A percentile compares a stretch with the other conserved stretches of the same genome.
Conservation (phyloP, 306 rosid genomes). For the Vicia sativa region DNA sequence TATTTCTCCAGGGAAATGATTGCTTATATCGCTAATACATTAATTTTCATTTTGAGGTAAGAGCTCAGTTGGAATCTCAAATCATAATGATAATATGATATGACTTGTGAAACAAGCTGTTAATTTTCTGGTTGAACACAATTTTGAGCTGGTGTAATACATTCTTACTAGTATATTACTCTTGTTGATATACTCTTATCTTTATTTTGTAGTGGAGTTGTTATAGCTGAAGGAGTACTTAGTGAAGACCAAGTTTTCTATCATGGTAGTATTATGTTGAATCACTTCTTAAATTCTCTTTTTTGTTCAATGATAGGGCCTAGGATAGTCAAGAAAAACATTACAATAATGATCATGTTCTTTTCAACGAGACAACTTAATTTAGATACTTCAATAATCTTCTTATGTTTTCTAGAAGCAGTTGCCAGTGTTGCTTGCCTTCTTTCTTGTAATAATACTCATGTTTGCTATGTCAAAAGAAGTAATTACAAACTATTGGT, state of each 20-base stretch:
- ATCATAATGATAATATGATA: slow-evolving; percentile 30
- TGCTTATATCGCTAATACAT: slow-evolving; percentile 88
- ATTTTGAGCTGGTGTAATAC: slow-evolving; percentile 5
- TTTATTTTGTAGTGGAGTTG: slow-evolving; percentile 75
- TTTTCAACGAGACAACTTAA: slow-evolving; percentile 19
- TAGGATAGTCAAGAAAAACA: background rate
- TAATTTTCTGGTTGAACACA: slow-evolving; percentile 30
- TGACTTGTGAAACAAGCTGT: slow-evolving; percentile 19
- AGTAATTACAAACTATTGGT: slow-evolving; percentile 30
- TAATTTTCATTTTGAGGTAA: slow-evolving; percentile 93
- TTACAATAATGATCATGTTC: slow-evolving; percentile 8
- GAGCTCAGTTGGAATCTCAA: slow-evolving; percentile 26
- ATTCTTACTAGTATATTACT: slow-evolving; percentile 29
- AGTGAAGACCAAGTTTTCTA: slow-evolving; percentile 41
- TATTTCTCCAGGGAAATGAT: slow-evolving; percentile 88
- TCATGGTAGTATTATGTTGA: slow-evolving; percentile 58
- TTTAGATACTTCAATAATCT: slow-evolving; percentile 2
- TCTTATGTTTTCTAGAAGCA: slow-evolving; percentile 13
- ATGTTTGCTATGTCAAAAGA: slow-evolving; percentile 20
- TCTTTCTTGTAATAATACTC: background rate
- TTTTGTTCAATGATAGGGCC: slow-evolving; percentile 6
- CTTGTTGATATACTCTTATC: slow-evolving; percentile 21
- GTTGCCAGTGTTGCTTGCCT: background rate
- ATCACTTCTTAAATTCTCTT: slow-evolving; percentile 28
- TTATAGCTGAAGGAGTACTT: slow-evolving; percentile 82